A percentile compares a stretch with the other conserved stretches of the same genome.
Conservation (phyloP, 306 rosid genomes). For the Erythrophleum fordii region DNA sequence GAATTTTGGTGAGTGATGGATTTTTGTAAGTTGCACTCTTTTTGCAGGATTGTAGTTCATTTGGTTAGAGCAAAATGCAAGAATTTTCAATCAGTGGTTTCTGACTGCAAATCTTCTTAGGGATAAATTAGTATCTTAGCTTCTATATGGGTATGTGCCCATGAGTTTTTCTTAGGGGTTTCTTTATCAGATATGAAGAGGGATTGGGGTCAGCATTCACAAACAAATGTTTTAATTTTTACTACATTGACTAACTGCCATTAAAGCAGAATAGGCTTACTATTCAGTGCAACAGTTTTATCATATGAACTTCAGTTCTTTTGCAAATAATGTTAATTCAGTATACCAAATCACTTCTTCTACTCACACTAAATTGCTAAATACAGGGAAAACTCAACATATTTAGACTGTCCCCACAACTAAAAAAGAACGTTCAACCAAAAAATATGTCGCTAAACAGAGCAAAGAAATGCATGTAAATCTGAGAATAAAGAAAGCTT, state of each 20-base stretch:
- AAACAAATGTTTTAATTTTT: background rate
- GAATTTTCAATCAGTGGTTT: background rate
- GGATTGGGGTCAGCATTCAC: background rate
- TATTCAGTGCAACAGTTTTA: background rate
- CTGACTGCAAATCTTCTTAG: background rate
- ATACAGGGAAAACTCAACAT: background rate
- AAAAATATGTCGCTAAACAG: background rate
- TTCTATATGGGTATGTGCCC: background rate
- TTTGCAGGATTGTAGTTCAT: background rate
- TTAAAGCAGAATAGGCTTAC: background rate
- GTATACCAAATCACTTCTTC: background rate
- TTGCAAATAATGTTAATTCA: background rate
- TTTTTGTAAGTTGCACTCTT: background rate
- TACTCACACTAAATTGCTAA: background rate
- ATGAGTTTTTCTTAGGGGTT: background rate
- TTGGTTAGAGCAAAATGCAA: background rate
- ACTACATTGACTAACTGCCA: background rate
- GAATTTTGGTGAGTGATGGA: background rate
- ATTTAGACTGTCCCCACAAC: background rate
- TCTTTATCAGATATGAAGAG: background rate
- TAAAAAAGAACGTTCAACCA: background rate
- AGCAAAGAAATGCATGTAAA: background rate
- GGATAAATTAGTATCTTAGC: background rate
- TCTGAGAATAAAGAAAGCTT: constrained; percentile 29
- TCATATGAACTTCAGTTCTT: background rate